Evolutionary conservation across 106 monocot species (phyloP).

Genomic region (Gastrodia elata): DNA sequence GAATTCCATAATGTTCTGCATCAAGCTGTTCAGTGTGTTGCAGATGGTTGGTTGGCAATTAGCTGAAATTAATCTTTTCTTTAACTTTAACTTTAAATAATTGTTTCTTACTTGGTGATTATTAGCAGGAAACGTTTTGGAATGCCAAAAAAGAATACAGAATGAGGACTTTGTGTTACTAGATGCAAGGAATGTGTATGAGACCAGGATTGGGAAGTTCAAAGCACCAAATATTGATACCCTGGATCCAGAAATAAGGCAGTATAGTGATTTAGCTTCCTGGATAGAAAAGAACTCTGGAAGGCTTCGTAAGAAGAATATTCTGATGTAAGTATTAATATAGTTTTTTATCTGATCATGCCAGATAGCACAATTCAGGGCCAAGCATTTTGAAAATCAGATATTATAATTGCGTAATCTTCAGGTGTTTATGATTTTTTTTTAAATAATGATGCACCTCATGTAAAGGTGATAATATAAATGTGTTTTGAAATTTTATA

Average conservation of each 20-base stretch:
- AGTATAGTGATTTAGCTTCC: slow-evolving; percentile 84
- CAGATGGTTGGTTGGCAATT: slow-evolving; percentile 5
- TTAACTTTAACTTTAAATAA: slow-evolving; percentile 4
- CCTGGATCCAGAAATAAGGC: slow-evolving; percentile 86
- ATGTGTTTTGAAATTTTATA: no score
- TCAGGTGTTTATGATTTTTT: background rate
- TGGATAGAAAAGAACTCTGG: slow-evolving; percentile 87
- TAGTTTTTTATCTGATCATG: background rate
- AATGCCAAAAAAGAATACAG: slow-evolving; percentile 15
- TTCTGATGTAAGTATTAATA: slow-evolving; percentile 71
- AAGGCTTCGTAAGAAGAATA: slow-evolving; percentile 46
- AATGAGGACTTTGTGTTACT: slow-evolving; percentile 45
- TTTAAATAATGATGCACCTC: no score
- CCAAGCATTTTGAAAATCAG: background rate
- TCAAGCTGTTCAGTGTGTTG: slow-evolving; percentile 30
- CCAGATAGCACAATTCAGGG: background rate
- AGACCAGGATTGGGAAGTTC: slow-evolving; percentile 93
- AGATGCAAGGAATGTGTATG: slow-evolving; percentile 93
- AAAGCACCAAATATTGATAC: slow-evolving; percentile 55
- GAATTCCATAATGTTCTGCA: slow-evolving; percentile 79
- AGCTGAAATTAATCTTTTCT: background rate
- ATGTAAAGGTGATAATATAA: no score
- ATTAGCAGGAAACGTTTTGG: slow-evolving; percentile 26
- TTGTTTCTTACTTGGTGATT: background rate
- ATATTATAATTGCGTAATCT: background rate